Percentiles rank a stretch among this genome's conserved stretches.
phyloP scores from a whole-genome alignment of 768 basidiomycete species.

The Boletus coccyginus region DNA sequence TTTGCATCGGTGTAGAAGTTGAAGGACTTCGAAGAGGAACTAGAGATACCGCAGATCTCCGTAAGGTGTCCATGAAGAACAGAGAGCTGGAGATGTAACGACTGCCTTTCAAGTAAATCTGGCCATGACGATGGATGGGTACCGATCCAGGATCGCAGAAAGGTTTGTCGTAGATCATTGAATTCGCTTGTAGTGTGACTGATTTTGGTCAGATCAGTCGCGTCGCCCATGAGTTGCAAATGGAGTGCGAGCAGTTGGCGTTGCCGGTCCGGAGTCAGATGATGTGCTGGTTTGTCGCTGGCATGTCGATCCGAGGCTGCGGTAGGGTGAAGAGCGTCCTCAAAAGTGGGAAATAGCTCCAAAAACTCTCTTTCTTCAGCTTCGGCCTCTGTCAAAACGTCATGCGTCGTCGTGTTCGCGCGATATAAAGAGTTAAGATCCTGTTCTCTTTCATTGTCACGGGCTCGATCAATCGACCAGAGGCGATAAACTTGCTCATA shows the following conservation, averaged over 20 bases:
- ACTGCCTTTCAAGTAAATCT: constrained; percentile 48
- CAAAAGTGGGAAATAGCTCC: constrained; percentile 82
- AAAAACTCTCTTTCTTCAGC: constrained; percentile 82
- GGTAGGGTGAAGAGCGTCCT: constrained; percentile 45
- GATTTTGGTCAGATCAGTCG: background rate
- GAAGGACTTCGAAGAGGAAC: constrained; percentile 33
- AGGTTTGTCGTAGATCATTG: constrained; percentile 30
- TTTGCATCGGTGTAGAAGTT: constrained; percentile 87
- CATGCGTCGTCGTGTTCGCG: constrained; percentile 49
- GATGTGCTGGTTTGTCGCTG: constrained; percentile 23
- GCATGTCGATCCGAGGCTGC: background rate
- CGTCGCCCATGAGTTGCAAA: constrained; percentile 37
- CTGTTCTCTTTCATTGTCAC: constrained; percentile 59
- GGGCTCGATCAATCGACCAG: constrained; percentile 80
- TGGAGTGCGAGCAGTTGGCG: constrained; percentile 48
- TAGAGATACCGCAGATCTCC: constrained; percentile 27
- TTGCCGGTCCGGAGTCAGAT: constrained; percentile 25
- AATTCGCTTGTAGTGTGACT: constrained; percentile 24
- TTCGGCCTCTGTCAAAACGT: constrained; percentile 64
- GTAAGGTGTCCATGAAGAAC: constrained; percentile 44
- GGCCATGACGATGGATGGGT: constrained; percentile 31
- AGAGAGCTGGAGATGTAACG: constrained; percentile 50
- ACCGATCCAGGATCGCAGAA: constrained; percentile 35
- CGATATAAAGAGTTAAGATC: constrained; percentile 78
- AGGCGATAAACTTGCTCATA: constrained; percentile 76